Evolutionary conservation across 2,329 filamentous ascomycete genomes (phyloP).

Genomic region (Fusarium pilosicola): DNA sequence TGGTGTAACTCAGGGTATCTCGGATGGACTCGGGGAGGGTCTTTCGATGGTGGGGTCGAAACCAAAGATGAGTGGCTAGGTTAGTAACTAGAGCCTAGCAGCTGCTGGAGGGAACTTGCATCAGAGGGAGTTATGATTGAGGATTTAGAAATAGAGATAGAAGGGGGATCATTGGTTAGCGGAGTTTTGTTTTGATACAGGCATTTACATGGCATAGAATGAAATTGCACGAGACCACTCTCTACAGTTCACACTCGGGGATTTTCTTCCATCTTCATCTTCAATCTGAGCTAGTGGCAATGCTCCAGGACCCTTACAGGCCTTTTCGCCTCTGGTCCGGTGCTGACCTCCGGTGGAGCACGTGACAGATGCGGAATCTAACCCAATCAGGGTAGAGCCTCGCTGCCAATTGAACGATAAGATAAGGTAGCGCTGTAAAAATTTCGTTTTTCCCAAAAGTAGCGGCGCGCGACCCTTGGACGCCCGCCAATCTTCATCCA

Average conservation of each 20-base stretch:
- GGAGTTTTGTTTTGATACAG: neutral
- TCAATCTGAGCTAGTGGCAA: neutral
- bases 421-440: slow-evolving; percentile 23
- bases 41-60: slow-evolving; percentile 41
- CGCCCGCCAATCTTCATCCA: slow-evolving; percentile 25
- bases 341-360: neutral
- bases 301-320: neutral
- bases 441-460: slow-evolving; percentile 13
- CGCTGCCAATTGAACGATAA: slow-evolving; percentile 11
- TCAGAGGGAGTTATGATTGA: neutral
- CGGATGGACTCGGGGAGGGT: slow-evolving; percentile 66
- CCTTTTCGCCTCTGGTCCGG: neutral
- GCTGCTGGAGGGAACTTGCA: neutral
- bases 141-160: slow-evolving; percentile 19
- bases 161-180: neutral
- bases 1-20: slow-evolving; percentile 72
- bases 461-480: slow-evolving; percentile 26
- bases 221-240: neutral
- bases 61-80: neutral
- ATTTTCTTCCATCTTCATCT: neutral
- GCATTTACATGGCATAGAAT: neutral
- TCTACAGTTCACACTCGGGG: neutral
- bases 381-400: neutral
- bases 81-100: neutral
- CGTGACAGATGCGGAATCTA: slow-evolving; percentile 15